Conservation (phyloP, 768 basidiomycete species). For the Trametes villosa region DNA sequence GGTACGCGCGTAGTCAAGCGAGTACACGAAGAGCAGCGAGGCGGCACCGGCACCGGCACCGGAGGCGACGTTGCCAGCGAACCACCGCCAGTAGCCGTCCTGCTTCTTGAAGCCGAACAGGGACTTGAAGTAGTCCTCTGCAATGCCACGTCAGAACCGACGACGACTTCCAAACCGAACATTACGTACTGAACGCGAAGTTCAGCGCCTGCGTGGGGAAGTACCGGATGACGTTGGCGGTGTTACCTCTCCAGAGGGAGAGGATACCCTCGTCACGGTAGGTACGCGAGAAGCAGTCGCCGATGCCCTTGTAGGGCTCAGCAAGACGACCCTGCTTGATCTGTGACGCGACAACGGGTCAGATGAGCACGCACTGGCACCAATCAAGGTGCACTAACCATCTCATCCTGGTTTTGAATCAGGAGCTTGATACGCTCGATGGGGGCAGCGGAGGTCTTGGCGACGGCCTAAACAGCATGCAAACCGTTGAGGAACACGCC, state of each 20-base stretch:
- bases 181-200: constrained; percentile 95
- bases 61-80: constrained; percentile 95
- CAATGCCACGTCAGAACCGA: constrained; percentile 25
- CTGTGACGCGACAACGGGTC: constrained; percentile 43
- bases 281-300: constrained; percentile 90
- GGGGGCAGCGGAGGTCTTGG: constrained; percentile 98
- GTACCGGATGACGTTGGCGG: constrained; percentile 99
- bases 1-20: constrained; percentile 98
- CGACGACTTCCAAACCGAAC: background rate
- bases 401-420: constrained; percentile 99
- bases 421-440: constrained; percentile 99
- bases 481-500: constrained; percentile 26
- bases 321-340: constrained; percentile 99
- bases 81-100: constrained; percentile 99
- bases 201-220: constrained; percentile 99
- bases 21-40: constrained; percentile 99
- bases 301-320: constrained; percentile 94
- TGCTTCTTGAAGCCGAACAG: constrained; percentile 98
- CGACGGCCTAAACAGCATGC: constrained; percentile 72
- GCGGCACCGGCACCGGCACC: constrained; percentile 99
- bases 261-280: constrained; percentile 95
- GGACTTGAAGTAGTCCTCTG: constrained; percentile 99
- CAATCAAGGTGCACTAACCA: constrained; percentile 55
- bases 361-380: background rate
- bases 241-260: constrained; percentile 99